Evolutionary conservation across 495 filamentous ascomycete species (phyloP).

Genomic region (Penicillium atrosanguineum): DNA sequence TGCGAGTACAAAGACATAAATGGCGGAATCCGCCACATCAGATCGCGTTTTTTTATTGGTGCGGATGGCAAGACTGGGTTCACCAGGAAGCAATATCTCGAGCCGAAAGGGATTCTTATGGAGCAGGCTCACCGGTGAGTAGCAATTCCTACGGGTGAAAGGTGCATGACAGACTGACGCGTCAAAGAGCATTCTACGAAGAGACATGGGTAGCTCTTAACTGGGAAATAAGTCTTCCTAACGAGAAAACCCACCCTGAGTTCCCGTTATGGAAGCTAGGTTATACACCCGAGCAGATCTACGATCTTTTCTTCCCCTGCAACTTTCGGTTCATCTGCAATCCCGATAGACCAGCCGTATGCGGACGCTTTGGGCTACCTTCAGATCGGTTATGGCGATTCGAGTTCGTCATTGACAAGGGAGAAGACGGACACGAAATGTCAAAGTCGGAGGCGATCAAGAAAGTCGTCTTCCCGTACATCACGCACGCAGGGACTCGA

Average conservation of each 20-base stretch:
- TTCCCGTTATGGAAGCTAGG: conserved; percentile 49
- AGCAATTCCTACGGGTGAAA: not conserved
- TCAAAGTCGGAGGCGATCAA: conserved; percentile 23
- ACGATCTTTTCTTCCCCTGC: conserved; percentile 49
- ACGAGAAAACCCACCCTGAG: conserved; percentile 43
- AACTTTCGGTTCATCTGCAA: conserved; percentile 48
- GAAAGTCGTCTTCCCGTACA: conserved; percentile 31
- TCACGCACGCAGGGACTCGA: conserved; percentile 28
- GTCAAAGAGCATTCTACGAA: conserved; percentile 38
- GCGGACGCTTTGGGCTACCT: conserved; percentile 45
- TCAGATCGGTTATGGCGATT: conserved; percentile 46
- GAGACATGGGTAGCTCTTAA: conserved; percentile 54
- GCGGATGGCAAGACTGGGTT: conserved; percentile 52
- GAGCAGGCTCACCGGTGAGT: conserved; percentile 35
- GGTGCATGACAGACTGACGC: not conserved
- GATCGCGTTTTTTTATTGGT: conserved; percentile 40
- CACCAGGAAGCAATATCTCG: conserved; percentile 48
- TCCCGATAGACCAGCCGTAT: conserved; percentile 40
- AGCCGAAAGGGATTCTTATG: conserved; percentile 38
- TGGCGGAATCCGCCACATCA: conserved; percentile 21
- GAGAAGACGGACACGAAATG: conserved; percentile 33
- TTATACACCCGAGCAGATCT: conserved; percentile 45
- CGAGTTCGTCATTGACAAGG: conserved; percentile 39
- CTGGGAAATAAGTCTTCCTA: conserved; percentile 44
- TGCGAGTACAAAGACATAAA: conserved; percentile 31